Evolutionary conservation across 495 filamentous ascomycete genomes (phyloP).

Genomic region (Xylaria venustula): DNA sequence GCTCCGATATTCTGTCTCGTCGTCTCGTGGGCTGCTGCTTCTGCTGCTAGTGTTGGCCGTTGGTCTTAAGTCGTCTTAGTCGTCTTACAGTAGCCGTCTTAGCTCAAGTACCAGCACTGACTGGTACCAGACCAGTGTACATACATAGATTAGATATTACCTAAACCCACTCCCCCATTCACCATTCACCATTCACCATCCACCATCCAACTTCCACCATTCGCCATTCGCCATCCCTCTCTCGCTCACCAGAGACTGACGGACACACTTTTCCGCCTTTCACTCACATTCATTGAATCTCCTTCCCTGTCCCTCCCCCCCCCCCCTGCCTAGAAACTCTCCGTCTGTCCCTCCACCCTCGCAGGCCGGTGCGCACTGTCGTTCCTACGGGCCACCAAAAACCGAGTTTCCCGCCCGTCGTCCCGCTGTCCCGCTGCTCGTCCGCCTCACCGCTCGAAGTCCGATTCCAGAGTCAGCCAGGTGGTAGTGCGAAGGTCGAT

Average conservation of each 20-base stretch:
- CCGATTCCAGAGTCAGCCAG: constrained; percentile 4
- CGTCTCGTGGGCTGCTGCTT: background rate
- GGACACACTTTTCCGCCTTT: background rate
- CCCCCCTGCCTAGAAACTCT: background rate
- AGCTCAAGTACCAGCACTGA: no score
- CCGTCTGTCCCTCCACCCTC: background rate
- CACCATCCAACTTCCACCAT: background rate
- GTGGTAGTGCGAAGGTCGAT: constrained; percentile 37
- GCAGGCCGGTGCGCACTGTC: constrained; percentile 5
- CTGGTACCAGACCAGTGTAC: no score
- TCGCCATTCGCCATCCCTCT: background rate
- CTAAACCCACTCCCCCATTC: background rate
- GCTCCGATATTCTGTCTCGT: constrained; percentile 1
- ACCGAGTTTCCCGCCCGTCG: no score
- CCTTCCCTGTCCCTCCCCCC: background rate
- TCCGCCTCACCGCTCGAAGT: background rate
- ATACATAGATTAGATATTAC: background rate
- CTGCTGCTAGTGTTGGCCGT: no score
- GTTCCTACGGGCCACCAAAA: background rate
- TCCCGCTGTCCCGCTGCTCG: background rate
- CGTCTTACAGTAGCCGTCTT: no score
- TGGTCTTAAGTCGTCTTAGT: no score
- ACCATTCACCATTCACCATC: background rate
- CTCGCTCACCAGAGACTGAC: background rate
- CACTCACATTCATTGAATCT: background rate